Conservation (phyloP, 192 early-diverging fungal genomes). For the Mortierella claussenii region DNA sequence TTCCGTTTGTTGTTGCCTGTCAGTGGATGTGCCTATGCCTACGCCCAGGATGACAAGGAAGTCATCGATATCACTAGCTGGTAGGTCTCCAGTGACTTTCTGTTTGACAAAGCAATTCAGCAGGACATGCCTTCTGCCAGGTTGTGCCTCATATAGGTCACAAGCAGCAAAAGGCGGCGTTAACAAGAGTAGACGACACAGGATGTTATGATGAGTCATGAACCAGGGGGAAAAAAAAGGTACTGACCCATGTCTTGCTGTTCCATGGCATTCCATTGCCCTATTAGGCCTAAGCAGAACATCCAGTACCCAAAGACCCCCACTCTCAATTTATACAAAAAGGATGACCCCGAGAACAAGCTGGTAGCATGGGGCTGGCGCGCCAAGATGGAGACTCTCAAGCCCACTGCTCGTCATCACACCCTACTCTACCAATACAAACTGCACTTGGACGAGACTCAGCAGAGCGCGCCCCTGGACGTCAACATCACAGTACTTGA, state of each 20-base stretch:
- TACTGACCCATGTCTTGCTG: background rate
- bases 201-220: background rate
- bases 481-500: slow-evolving; percentile 56
- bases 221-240: background rate
- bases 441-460: slow-evolving; percentile 54
- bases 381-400: slow-evolving; percentile 49
- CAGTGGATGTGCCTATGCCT: slow-evolving; percentile 45
- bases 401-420: slow-evolving; percentile 41
- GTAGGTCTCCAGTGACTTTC: slow-evolving; percentile 24
- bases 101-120: background rate
- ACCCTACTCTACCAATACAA: slow-evolving; percentile 55
- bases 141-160: too few species aligned
- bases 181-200: too few species aligned
- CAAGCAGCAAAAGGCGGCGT: too few species aligned
- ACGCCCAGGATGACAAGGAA: slow-evolving; percentile 43
- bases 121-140: too few species aligned
- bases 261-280: slow-evolving; percentile 8
- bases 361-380: slow-evolving; percentile 56
- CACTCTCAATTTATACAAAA: slow-evolving; percentile 55
- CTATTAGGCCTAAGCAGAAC: slow-evolving; percentile 39
- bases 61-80: slow-evolving; percentile 49
- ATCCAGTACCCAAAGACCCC: slow-evolving; percentile 59
- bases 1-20: background rate
- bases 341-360: slow-evolving; percentile 52
- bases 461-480: slow-evolving; percentile 43